Base-by-base conservation (phyloP, 2,329 filamentous ascomycete genomes). In the Fusarium graminum region DNA sequence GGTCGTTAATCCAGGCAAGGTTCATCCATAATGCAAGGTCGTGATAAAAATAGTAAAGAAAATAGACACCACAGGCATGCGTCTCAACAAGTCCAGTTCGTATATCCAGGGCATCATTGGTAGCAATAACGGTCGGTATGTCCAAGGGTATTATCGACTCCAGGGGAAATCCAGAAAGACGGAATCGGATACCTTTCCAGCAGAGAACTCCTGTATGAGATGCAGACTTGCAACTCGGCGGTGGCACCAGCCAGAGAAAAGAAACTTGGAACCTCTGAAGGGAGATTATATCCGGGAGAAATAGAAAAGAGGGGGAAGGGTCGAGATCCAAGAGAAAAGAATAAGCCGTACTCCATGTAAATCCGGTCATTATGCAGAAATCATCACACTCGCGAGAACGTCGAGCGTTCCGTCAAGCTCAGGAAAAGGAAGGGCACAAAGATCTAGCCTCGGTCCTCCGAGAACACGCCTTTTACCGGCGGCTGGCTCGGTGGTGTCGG, bases 401-500 rank as follows among this genome's bases (percentile, higher is more conserved):
- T 50, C 49, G 59, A 56, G 57, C 57, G 59, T 67, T 52, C 68
- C 68, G 60, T 47, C 62, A 63, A 69, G 68, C 47, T 63, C 52
- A 65, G 60, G 55, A 68, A 61, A 56, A 34, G 52, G 54, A 44
- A 47, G 44, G 54, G 55, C 52, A 70, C 43, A 66, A 56, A 56
- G 42, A 68, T 65, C 59, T 57, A 62, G 65, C 60, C 57, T 63
- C 34, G 60, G 54, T 63, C 65, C 56, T 66, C 68, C 66, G 46
- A 58, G 28, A 47, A 53, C 45, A 40, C 59, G 45, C 51, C 58
- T 46, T 59, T 72, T 76, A 79, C 71, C 79, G 78, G 60, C 78
- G 78, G 46, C 76, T 71, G 53, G 77, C 72, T 59, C 80, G 78
- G 60, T 79, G 77, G 64, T 80, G 78, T 63, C 77, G 72, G 65